phyloP scores from a whole-genome alignment of 352 stramenopile species.

The Globisporangium iwayamae region DNA sequence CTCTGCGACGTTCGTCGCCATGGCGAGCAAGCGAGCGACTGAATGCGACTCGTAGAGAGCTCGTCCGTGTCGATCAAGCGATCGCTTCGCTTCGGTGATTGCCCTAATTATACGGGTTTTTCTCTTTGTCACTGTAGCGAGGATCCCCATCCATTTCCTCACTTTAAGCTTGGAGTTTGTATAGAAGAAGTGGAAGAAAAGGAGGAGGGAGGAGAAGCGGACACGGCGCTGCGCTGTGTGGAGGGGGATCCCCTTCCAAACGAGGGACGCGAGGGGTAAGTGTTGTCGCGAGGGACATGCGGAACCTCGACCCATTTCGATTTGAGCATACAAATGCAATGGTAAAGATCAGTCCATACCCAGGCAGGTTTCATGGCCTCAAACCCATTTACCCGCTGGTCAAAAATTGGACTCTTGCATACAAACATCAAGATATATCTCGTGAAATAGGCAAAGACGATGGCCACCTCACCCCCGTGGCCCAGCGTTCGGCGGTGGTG shows the following conservation, averaged over 20 bases:
- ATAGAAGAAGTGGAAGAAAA: background rate
- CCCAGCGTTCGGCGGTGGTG: constrained; percentile 5
- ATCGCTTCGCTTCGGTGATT: background rate
- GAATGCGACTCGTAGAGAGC: background rate
- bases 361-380: background rate
- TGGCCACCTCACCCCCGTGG: background rate
- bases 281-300: too few species aligned
- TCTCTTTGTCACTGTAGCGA: background rate
- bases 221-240: background rate
- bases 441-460: background rate
- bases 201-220: background rate
- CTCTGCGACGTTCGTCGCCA: background rate
- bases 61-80: background rate
- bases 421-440: background rate
- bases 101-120: constrained; percentile 14
- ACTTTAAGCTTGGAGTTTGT: background rate
- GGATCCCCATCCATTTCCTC: background rate
- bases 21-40: background rate
- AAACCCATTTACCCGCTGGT: background rate
- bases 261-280: background rate
- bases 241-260: background rate
- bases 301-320: background rate
- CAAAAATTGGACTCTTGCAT: background rate
- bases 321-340: background rate
- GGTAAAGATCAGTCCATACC: background rate